Percentiles rank a stretch among this genome's conserved stretches.
These are phyloP conservation scores for Xylaria grammica DNA, from an alignment of 495 filamentous ascomycete species.

Conservation along the genomic window DNA sequence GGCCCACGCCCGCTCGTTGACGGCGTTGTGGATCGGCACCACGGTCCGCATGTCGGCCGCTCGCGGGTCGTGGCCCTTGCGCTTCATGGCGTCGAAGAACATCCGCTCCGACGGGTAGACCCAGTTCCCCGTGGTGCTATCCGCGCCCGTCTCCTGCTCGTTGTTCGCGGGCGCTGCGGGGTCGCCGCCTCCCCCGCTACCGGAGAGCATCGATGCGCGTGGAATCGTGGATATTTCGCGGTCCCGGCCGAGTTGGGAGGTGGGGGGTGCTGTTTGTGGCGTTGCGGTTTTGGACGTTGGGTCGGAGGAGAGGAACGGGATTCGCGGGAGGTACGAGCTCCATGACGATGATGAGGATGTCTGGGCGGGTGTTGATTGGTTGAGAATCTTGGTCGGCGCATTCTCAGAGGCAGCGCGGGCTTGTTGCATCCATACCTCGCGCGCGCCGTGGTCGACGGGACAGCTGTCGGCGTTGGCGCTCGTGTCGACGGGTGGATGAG, in stretches of 20 bases:
- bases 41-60: slow-evolving; percentile 82
- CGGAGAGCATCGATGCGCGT: slow-evolving; percentile 55
- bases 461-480: slow-evolving; percentile 56
- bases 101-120: slow-evolving; percentile 94
- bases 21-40: slow-evolving; percentile 97
- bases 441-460: slow-evolving; percentile 86
- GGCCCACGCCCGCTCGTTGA: slow-evolving; percentile 87
- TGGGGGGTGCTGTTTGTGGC: slow-evolving; percentile 42
- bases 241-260: slow-evolving; percentile 52
- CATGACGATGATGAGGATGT: slow-evolving; percentile 40
- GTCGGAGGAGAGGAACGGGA: slow-evolving; percentile 40
- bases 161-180: slow-evolving; percentile 69
- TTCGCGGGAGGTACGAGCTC: slow-evolving; percentile 45
- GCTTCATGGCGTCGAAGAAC: slow-evolving; percentile 94
- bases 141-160: slow-evolving; percentile 72
- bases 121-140: slow-evolving; percentile 78
- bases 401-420: slow-evolving; percentile 39
- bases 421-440: slow-evolving; percentile 76
- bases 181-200: slow-evolving; percentile 42
- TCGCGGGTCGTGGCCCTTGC: slow-evolving; percentile 68
- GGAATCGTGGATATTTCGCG: slow-evolving; percentile 87
- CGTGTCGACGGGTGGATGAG: slow-evolving; percentile 31
- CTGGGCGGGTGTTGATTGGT: slow-evolving; percentile 8
- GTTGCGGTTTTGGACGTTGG: slow-evolving; percentile 30
- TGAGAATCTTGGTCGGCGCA: neutral